Base-by-base conservation (phyloP, 2,329 filamentous ascomycete species). In the Septoria petroselini region DNA sequence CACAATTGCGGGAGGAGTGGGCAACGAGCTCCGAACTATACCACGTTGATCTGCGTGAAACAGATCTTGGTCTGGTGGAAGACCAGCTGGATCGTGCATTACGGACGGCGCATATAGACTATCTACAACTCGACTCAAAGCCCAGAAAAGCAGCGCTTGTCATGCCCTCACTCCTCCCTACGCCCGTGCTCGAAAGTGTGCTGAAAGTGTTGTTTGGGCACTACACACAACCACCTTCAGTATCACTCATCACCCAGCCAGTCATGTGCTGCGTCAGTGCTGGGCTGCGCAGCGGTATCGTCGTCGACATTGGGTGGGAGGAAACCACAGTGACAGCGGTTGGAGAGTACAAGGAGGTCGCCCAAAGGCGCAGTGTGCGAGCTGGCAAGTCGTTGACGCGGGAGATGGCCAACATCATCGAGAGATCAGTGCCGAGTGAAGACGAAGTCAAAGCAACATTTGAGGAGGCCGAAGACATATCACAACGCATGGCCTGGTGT, bases 291-390 rank as follows among this genome's bases (percentile, higher is more conserved):
- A 88, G 88, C n/a, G 89, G 85, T 1, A 69, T 98, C 34, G 82
- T 97, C 0, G 76, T 98, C 30, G 90, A 98, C 64, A 78, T 98
- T 53, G 93, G 91, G 35, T 98, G 93, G 93, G 79, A 83, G 34
- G 93, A 97, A 69, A 95, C 91, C 0, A 79, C 85, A 0, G 81
- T 94, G 17, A 95, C 89, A 0, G 86, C 84, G 4, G 78, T 97
- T 5, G 97, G 91, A 65, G 93, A 98, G 70, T 95, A 90, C 67
- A 84, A 88, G 46, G 90, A 95, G 66, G 81, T 95, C 1, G 76
- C 78, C 12, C 82, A 81, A 46, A 80, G 76, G 49, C 79, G 88
- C 46, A 91, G 81, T 31, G 76, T 88, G 11, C 78, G 93, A 57
- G 90, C 82, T 27, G 89, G 85, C 52, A 91, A 84, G 63, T 68